These are phyloP conservation scores for Salicornia ramosissima DNA, from an alignment of 148 eudicot species.

Conservation along the genomic window DNA sequence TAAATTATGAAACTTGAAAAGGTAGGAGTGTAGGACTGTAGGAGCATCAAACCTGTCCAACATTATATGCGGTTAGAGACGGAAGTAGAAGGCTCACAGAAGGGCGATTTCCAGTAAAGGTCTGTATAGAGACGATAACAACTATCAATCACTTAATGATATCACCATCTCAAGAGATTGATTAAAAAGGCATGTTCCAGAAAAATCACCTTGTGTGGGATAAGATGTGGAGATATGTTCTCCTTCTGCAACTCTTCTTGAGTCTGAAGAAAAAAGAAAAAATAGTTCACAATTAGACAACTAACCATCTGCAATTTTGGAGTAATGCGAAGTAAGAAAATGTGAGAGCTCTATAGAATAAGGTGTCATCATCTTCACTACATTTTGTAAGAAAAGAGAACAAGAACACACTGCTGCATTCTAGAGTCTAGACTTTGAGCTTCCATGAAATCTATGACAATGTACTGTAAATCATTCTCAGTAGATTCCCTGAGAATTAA, in stretches of 20 bases:
- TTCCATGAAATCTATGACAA: background rate
- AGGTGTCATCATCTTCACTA: background rate
- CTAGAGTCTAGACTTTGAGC: no score
- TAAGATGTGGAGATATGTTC: constrained; percentile 71
- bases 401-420: no score
- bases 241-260: constrained; percentile 79
- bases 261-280: constrained; percentile 45
- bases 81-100: constrained; percentile 94
- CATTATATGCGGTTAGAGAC: constrained; percentile 68
- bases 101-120: constrained; percentile 95
- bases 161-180: background rate
- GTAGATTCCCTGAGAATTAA: background rate
- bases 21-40: no score
- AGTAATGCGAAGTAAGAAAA: background rate
- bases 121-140: constrained; percentile 42
- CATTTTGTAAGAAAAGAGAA: background rate
- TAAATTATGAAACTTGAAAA: background rate
- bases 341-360: background rate
- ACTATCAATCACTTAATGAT: background rate
- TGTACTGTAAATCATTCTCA: background rate
- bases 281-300: constrained; percentile 9
- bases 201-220: constrained; percentile 76
- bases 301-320: background rate
- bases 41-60: constrained; percentile 74
- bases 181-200: background rate